Conservation (phyloP, 2,329 filamentous ascomycete genomes). For the Pseudonectria foliicola region DNA sequence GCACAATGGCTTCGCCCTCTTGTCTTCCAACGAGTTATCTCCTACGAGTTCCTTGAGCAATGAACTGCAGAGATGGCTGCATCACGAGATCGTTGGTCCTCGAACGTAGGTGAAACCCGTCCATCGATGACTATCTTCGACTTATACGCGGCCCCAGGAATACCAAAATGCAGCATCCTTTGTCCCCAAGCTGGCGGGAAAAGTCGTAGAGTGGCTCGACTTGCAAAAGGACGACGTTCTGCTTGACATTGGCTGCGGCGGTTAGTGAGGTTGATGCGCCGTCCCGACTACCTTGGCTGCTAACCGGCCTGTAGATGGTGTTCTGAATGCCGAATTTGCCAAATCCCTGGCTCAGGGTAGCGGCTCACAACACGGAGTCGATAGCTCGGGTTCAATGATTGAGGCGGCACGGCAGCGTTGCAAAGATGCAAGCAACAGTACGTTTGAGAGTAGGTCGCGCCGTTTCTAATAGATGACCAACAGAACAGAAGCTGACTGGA, state of each 20-base stretch:
- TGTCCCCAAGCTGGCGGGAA: constrained; percentile 54
- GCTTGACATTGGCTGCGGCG: constrained; percentile 58
- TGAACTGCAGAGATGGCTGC: constrained; percentile 13
- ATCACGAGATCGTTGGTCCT: constrained; percentile 22
- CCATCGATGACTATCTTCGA: constrained; percentile 2
- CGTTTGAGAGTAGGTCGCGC: constrained; percentile 34
- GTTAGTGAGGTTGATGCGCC: constrained; percentile 25
- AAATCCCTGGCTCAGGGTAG: constrained; percentile 37
- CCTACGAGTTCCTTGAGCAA: not conserved
- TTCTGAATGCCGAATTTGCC: constrained; percentile 49
- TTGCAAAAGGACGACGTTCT: constrained; percentile 50
- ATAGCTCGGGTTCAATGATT: constrained; percentile 55
- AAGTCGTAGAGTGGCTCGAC: constrained; percentile 52
- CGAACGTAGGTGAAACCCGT: constrained; percentile 19
- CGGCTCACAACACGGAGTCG: constrained; percentile 48
- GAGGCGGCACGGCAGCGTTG: constrained; percentile 38
- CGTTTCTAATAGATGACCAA: not conserved
- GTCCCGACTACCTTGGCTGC: not conserved
- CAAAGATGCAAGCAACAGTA: constrained; percentile 29
- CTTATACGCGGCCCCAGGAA: constrained; percentile 31
- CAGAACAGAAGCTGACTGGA: constrained; percentile 1
- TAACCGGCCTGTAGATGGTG: constrained; percentile 39
- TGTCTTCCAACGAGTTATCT: not conserved
- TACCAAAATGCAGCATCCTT: constrained; percentile 58
- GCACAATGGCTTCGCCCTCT: too few relatives aligned